Base-by-base conservation (phyloP, 768 basidiomycete species). In the Tylopilus vinaceipallidus region DNA sequence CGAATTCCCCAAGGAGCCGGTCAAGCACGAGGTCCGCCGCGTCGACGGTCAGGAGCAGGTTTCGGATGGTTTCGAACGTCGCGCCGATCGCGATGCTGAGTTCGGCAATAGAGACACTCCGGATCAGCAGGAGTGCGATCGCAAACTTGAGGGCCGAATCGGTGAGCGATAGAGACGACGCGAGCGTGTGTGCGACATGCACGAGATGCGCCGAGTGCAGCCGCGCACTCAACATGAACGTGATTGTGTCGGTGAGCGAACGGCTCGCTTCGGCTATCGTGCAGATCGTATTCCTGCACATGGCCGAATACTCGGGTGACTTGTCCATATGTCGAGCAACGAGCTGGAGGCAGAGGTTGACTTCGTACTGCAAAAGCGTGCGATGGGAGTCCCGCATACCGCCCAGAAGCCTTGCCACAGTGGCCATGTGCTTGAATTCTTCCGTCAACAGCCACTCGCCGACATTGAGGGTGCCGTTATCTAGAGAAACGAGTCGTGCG, bases 361-460 rank as follows among this genome's bases (percentile, higher is more conserved):
- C 68, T 48, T 81, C 78, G 47, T 81, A 73, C 42, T 76, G 76
- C 27, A 73, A 58, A 50, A 81, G 55, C 2, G 64, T 53, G 11
- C 65, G 69, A 40, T 73, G 67, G 8, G 76, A 69, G 27, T 66
- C 67, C 5, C 65, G 55, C 39, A 62, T 50, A 9, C 51, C 53
- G 13, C 68, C 63, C 38, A 82, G 62, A 2, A 56, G 53, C 42
- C 71, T 69, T 19, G 82, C 66, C 19, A 67, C 60, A 12, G 63
- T 64, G 7, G 66, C 66, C 38, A 86, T 66, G n/a, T 73, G 67
- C 61, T 79, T 81, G 50, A 86, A 57, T 52, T 87, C 84, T 54
- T 85, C 80, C n/a, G 68, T 58, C 9, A 91, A 57, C 22, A 91
- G 58, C 86, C 87, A 91, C 51, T 86, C 83, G 36, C 57, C 61